Conservation (phyloP, 345 rosid species). For the Excoecaria cochinchinensis region DNA sequence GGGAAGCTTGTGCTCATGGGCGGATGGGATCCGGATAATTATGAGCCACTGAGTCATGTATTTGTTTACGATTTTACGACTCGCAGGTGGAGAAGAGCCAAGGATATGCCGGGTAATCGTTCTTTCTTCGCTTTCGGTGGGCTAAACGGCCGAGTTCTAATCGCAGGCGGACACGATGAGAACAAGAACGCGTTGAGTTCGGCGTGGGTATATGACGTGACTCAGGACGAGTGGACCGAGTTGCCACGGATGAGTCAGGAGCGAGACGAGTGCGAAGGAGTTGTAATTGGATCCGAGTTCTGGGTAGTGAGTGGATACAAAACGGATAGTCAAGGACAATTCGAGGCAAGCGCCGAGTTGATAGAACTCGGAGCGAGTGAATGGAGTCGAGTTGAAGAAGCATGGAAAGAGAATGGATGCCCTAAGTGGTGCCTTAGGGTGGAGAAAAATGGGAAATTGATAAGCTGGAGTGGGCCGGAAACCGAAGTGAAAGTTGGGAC, state of each 20-base stretch:
- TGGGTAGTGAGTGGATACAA: slow-evolving; percentile 70
- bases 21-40: slow-evolving; percentile 64
- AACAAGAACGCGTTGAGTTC: slow-evolving; percentile 60
- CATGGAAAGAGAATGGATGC: slow-evolving; percentile 43
- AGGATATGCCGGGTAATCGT: slow-evolving; percentile 52
- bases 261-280: slow-evolving; percentile 69
- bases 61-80: slow-evolving; percentile 50
- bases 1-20: slow-evolving; percentile 65
- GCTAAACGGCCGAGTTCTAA: slow-evolving; percentile 30
- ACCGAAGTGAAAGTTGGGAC: slow-evolving; percentile 34
- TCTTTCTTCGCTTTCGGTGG: slow-evolving; percentile 59
- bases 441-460: background rate
- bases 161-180: slow-evolving; percentile 73
- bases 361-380: slow-evolving; percentile 33
- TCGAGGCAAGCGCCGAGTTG: slow-evolving; percentile 50
- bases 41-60: slow-evolving; percentile 50
- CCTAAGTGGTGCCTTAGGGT: slow-evolving; percentile 35
- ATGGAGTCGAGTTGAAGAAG: slow-evolving; percentile 48
- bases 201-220: slow-evolving; percentile 59
- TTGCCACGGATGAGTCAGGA: slow-evolving; percentile 49
- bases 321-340: slow-evolving; percentile 57
- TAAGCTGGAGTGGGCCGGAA: slow-evolving; percentile 13
- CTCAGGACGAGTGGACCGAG: slow-evolving; percentile 54
- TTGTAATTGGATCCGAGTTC: slow-evolving; percentile 48
- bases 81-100: slow-evolving; percentile 49